Conservation (phyloP, 306 rosid genomes). For the Betula pendula region DNA sequence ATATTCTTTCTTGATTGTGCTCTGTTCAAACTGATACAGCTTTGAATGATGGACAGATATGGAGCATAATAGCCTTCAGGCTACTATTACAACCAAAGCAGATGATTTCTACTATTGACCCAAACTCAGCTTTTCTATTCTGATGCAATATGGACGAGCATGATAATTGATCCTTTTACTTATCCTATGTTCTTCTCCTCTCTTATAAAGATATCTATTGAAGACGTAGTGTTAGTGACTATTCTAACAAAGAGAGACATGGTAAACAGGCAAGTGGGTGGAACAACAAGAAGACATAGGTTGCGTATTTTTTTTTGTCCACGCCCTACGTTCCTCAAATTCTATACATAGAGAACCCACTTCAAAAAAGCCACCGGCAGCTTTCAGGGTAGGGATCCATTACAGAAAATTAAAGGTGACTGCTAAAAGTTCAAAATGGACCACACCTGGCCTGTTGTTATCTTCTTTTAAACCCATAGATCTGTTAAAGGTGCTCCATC, state of each 20-base stretch:
- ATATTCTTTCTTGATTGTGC: conserved; percentile 30
- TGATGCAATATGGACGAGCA: conserved; percentile 66
- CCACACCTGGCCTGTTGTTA: conserved; percentile 60
- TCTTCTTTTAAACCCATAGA: conserved; percentile 63
- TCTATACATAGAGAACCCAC: conserved; percentile 40
- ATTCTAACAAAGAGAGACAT: conserved; percentile 36
- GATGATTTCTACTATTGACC: conserved; percentile 80
- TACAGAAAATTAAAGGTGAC: conserved; percentile 38
- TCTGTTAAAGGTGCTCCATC: conserved; percentile 72
- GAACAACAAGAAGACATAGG: conserved; percentile 87
- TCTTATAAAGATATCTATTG: background rate
- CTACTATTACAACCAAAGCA: conserved; percentile 75
- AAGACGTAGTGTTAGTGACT: conserved; percentile 14
- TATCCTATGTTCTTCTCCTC: background rate
- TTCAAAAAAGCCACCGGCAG: conserved; percentile 42
- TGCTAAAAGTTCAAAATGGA: conserved; percentile 41
- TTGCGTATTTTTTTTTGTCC: too few species aligned
- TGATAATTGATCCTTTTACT: conserved; percentile 3
- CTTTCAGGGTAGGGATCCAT: conserved; percentile 41
- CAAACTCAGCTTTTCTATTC: conserved; percentile 86
- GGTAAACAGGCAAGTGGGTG: conserved; percentile 94
- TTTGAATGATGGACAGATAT: conserved; percentile 68
- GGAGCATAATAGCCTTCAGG: conserved; percentile 82
- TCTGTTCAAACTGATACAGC: conserved; percentile 45
- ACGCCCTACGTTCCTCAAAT: conserved; percentile 65